Conservation (phyloP, 148 eudicot species). For the Silene conica region DNA sequence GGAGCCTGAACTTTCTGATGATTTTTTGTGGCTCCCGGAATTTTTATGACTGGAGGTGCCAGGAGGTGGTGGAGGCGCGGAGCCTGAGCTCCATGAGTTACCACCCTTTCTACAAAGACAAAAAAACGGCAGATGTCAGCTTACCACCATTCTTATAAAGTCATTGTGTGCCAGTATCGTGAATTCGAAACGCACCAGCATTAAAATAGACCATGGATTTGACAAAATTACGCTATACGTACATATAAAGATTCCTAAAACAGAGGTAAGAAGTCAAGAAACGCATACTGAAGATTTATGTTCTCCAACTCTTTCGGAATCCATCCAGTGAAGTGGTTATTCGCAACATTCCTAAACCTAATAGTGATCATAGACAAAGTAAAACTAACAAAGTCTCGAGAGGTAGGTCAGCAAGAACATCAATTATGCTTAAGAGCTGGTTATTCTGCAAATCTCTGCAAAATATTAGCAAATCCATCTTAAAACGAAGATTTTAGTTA, state of each 20-base stretch:
- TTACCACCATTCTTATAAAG: too few species aligned
- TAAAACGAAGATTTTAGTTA: background rate
- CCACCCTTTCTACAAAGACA: too few species aligned
- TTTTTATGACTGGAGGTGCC: slow-evolving; percentile 65
- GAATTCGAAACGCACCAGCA: too few species aligned
- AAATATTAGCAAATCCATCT: background rate
- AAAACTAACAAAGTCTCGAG: too few species aligned
- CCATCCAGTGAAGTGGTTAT: slow-evolving; percentile 87
- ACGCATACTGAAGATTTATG: slow-evolving; percentile 72
- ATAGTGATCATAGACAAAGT: background rate
- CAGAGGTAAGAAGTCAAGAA: background rate
- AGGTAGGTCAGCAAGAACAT: too few species aligned
- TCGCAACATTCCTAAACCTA: too few species aligned
- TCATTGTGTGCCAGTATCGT: too few species aligned
- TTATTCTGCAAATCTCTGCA: too few species aligned
- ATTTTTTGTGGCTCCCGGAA: too few species aligned
- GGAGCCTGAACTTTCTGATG: too few species aligned
- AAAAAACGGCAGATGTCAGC: too few species aligned
- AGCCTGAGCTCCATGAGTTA: slow-evolving; percentile 79
- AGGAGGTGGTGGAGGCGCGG: slow-evolving; percentile 97
- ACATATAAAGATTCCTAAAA: background rate
- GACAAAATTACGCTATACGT: background rate
- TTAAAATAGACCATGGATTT: background rate
- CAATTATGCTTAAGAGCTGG: too few species aligned
- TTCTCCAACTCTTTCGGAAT: slow-evolving; percentile 61